Base-by-base conservation (phyloP, 345 rosid species). In the Erysimum cheiranthoides region DNA sequence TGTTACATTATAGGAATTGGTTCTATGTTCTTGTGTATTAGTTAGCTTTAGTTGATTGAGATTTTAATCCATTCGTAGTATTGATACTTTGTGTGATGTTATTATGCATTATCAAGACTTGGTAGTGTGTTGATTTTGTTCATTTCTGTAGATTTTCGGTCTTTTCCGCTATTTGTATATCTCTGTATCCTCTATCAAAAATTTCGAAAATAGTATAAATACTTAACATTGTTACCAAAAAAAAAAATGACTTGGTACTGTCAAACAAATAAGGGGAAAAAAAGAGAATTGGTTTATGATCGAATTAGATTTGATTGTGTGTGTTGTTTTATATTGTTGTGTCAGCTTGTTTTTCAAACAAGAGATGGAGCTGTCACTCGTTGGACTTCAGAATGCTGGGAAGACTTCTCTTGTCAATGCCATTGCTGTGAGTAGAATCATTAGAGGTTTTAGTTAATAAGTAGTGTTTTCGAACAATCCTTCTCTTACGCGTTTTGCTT, bases 351-450 rank as follows among this genome's bases (percentile, higher is more conserved):
- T 94, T 84, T 90, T 92, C 68, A 90, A 92, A 82, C 96, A 90
- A 82, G 97, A 94, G 80, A 92, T 94, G 98, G 98, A 94, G 80
- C 87, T 92, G 2, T 94, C 96, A 57, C 97, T 94, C 9, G 86
- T 94, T 13, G 98, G 98, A 10, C 97, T 94, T 69, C 99, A 95
- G 53, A 92, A 95, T 85, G 99, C 97, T 18, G 99, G 99, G 45
- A 96, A 96, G 83, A 96, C 98, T 14, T 95, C 99, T 67, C 96
- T 95, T 56, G 98, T 92, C 66, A 95, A 92, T 86, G 80, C 91
- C 52, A 82, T 95, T 52, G 96, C 99, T 79, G 99, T 95, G 77
- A 87, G 99, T 87, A 45, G 69, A 70, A 16, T 12, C 3, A 17
- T 25, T 6, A 14, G 8, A 32, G 40, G 51, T 39, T 27, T 27